A percentile compares a stretch with the other conserved stretches of the same genome.
Evolutionary conservation across 1,284 basidiomycete species (phyloP).

Genomic region (Boletus smithii): DNA sequence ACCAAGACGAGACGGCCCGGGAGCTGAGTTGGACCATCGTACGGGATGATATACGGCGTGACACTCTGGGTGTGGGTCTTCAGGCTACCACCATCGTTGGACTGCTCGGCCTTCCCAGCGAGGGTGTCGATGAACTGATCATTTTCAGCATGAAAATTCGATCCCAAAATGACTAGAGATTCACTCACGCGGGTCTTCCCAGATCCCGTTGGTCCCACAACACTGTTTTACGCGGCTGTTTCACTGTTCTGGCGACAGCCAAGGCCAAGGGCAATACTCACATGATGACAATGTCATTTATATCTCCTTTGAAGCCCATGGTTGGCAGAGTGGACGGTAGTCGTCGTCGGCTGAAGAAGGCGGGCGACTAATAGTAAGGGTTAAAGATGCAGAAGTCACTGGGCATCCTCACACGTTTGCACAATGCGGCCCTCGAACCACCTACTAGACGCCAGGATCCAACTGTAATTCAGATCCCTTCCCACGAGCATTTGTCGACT

Average conservation of each 20-base stretch:
- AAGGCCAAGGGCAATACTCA: background rate
- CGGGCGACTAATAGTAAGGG: background rate
- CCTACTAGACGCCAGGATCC: too few relatives aligned
- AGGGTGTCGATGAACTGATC: constrained; percentile 18
- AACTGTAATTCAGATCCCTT: too few relatives aligned
- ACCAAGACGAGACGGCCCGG: constrained; percentile 20
- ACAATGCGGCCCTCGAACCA: too few relatives aligned
- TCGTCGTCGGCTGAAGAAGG: background rate
- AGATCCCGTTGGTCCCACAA: constrained; percentile 22
- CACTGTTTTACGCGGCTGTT: too few relatives aligned
- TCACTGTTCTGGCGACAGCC: background rate
- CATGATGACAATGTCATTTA: background rate
- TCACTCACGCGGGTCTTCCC: constrained; percentile 20
- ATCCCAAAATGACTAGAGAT: too few relatives aligned
- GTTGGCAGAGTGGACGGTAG: background rate
- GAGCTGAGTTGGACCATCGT: background rate
- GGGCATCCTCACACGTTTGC: too few relatives aligned
- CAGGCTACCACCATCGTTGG: background rate
- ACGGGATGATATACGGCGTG: background rate
- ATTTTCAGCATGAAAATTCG: background rate
- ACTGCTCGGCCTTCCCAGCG: background rate
- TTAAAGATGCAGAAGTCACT: too few relatives aligned
- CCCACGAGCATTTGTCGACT: too few relatives aligned
- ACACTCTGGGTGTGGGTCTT: constrained; percentile 11
- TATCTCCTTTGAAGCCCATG: background rate